Conservation (phyloP, 495 filamentous ascomycete species). For the Penicillium pulvis region DNA sequence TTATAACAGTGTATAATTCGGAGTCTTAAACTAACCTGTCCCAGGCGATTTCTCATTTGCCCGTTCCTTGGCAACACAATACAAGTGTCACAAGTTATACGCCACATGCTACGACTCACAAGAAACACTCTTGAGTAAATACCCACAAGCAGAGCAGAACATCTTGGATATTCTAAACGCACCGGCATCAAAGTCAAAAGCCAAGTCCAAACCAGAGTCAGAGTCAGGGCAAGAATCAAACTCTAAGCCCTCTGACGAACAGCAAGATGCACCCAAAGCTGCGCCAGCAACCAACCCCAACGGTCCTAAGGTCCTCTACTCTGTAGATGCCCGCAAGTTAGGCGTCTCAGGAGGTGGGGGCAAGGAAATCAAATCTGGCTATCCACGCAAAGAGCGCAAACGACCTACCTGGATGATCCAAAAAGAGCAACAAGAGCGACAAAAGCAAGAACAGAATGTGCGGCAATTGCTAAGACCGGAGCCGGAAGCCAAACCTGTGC, state of each 20-base stretch:
- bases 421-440: constrained; percentile 6
- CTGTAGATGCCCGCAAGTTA: constrained; percentile 74
- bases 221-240: constrained; percentile 5
- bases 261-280: constrained; percentile 18
- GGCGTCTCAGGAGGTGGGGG: constrained; percentile 42
- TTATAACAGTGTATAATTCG: too few relatives aligned
- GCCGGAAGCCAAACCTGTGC: not conserved
- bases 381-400: constrained; percentile 30
- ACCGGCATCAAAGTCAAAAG: constrained; percentile 9
- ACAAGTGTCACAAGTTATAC: constrained; percentile 66
- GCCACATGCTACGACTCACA: constrained; percentile 64
- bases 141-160: constrained; percentile 70
- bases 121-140: constrained; percentile 63
- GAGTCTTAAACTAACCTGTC: constrained; percentile 17
- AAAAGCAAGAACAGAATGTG: not conserved
- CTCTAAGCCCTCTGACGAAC: constrained; percentile 7
- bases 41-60: constrained; percentile 86
- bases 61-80: constrained; percentile 68
- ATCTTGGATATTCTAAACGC: constrained; percentile 52
- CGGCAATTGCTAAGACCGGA: not conserved
- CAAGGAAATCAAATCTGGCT: constrained; percentile 44
- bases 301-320: constrained; percentile 59
- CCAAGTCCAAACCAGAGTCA: constrained; percentile 4
- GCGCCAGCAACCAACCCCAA: not conserved
- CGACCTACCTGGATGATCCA: constrained; percentile 37